Conservation (phyloP, 2,329 filamentous ascomycete genomes). For the Epichloe hybrida region DNA sequence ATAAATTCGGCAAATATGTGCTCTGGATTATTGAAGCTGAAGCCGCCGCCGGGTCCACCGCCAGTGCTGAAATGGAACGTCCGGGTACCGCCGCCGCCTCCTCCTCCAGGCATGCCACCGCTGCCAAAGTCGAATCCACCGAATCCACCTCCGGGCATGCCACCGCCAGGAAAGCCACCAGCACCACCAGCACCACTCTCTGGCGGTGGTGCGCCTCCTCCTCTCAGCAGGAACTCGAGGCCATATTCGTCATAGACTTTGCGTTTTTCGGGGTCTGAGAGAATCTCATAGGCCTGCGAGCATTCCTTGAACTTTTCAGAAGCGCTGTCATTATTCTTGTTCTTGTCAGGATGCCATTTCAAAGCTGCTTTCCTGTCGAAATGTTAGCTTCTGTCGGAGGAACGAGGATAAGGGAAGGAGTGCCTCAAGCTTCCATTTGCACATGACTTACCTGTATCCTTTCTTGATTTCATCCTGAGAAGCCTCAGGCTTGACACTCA, state of each 20-base stretch:
- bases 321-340: slow-evolving; percentile 76
- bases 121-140: slow-evolving; percentile 38
- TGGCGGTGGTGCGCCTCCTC: slow-evolving; percentile 56
- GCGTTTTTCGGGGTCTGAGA: slow-evolving; percentile 92
- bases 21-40: slow-evolving; percentile 71
- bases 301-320: slow-evolving; percentile 96
- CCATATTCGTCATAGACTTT: slow-evolving; percentile 92
- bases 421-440: neutral
- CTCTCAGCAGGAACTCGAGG: slow-evolving; percentile 79
- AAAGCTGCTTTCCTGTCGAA: slow-evolving; percentile 62
- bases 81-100: slow-evolving; percentile 32
- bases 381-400: neutral
- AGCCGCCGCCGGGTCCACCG: slow-evolving; percentile 44
- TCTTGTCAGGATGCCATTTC: slow-evolving; percentile 96
- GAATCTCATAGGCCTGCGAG: slow-evolving; percentile 94
- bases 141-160: slow-evolving; percentile 42
- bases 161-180: slow-evolving; percentile 42
- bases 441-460: slow-evolving; percentile 56
- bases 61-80: slow-evolving; percentile 53
- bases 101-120: slow-evolving; percentile 29
- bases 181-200: slow-evolving; percentile 24
- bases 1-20: slow-evolving; percentile 79
- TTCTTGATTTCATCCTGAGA: slow-evolving; percentile 95
- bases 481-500: slow-evolving; percentile 66
- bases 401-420: neutral